These are phyloP conservation scores for Leishmania lainsoni DNA, from an alignment of 208 protist genomes.

Conservation along the genomic window DNA sequence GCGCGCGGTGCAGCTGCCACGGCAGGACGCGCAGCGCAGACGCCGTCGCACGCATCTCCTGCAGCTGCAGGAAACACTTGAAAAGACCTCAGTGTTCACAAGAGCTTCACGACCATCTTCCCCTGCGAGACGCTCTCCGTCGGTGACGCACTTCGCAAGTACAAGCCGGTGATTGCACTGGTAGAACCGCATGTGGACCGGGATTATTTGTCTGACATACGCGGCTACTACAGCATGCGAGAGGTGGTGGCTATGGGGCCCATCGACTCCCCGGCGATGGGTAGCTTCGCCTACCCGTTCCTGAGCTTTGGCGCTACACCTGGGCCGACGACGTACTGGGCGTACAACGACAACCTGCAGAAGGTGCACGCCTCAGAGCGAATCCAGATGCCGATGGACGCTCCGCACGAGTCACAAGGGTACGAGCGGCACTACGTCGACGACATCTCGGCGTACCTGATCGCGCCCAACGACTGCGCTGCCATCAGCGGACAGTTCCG, in stretches of 20 bases:
- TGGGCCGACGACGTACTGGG: conserved; percentile 72
- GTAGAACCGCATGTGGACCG: conserved; percentile 78
- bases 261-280: conserved; percentile 78
- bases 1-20: conserved; percentile 49
- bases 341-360: conserved; percentile 75
- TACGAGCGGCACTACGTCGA: conserved; percentile 63
- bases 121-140: conserved; percentile 61
- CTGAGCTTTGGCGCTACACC: conserved; percentile 74
- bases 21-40: conserved; percentile 34
- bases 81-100: conserved; percentile 20
- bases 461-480: conserved; percentile 61
- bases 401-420: conserved; percentile 66
- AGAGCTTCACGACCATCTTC: conserved; percentile 40
- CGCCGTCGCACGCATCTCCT: conserved; percentile 35
- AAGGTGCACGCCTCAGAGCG: conserved; percentile 41
- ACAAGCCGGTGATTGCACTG: conserved; percentile 56
- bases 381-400: conserved; percentile 70
- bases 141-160: conserved; percentile 63
- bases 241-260: conserved; percentile 67
- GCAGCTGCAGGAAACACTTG: conserved; percentile 26
- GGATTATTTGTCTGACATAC: conserved; percentile 70
- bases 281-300: conserved; percentile 68
- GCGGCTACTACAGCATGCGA: conserved; percentile 71
- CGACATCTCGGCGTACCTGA: conserved; percentile 58
- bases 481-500: conserved; percentile 53